Conservation (phyloP, 1,284 basidiomycete genomes). For the Hypsizygus ulmarius region DNA sequence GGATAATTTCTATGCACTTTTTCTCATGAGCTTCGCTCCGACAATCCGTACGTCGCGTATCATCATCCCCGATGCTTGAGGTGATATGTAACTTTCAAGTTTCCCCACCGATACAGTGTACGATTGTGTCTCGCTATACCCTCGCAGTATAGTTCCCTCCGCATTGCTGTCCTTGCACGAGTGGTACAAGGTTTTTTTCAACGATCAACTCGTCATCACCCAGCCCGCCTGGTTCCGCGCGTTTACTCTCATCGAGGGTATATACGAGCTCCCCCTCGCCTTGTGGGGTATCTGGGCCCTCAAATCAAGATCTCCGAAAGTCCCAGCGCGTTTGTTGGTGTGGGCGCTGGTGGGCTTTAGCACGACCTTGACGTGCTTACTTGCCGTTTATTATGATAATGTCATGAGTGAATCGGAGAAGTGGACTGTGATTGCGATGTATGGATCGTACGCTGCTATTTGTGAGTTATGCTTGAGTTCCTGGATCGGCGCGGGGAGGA, state of each 20-base stretch:
- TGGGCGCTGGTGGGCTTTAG: conserved; percentile 19
- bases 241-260: conserved; percentile 18
- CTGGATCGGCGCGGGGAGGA: neutral
- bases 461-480: conserved; percentile 13
- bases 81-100: too few species aligned
- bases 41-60: conserved; percentile 8
- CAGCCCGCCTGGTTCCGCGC: conserved; percentile 23
- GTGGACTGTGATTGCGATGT: conserved; percentile 16
- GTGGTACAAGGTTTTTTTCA: conserved; percentile 19
- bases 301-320: conserved; percentile 17
- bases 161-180: conserved; percentile 17
- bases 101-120: conserved; percentile 14
- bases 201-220: conserved; percentile 22
- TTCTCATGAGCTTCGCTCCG: conserved; percentile 19
- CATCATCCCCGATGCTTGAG: neutral
- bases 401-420: conserved; percentile 21
- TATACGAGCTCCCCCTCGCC: conserved; percentile 23
- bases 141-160: conserved; percentile 15
- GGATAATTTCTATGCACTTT: conserved; percentile 18
- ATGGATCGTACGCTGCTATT: conserved; percentile 19
- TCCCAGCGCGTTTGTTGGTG: conserved; percentile 18
- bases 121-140: conserved; percentile 20
- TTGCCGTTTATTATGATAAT: conserved; percentile 21
- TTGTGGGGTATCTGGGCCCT: conserved; percentile 21
- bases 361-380: conserved; percentile 22